A percentile compares a stretch with the other conserved stretches of the same genome.
Evolutionary conservation across 2,329 filamentous ascomycete genomes (phyloP).

Genomic region (Hypoxylon sp.): DNA sequence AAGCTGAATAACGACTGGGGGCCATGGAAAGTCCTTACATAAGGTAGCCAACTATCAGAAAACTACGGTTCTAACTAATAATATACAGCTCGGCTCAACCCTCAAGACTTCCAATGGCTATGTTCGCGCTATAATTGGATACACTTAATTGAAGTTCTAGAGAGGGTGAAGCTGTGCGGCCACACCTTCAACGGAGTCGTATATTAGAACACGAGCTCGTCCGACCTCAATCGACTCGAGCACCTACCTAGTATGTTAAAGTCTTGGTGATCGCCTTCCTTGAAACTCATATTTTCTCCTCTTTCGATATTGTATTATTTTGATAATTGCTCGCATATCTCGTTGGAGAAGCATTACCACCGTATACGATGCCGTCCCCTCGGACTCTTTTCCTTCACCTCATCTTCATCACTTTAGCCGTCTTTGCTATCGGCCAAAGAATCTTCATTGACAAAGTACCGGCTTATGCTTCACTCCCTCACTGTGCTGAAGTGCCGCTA

Average conservation of each 20-base stretch:
- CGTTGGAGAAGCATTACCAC: background rate
- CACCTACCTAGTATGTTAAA: background rate
- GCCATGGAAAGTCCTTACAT: constrained; percentile 3
- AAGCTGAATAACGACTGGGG: background rate
- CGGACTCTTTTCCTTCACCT: background rate
- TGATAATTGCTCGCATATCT: background rate
- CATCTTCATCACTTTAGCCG: background rate
- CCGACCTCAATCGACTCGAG: constrained; percentile 1
- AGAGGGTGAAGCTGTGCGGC: constrained; percentile 5
- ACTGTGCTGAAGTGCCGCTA: constrained; percentile 11
- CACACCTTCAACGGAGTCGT: background rate
- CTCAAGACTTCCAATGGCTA: background rate
- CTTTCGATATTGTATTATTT: background rate
- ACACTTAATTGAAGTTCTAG: background rate
- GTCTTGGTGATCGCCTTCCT: background rate
- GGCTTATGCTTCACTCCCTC: constrained; percentile 9
- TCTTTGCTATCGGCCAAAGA: background rate
- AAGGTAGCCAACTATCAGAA: constrained; percentile 5
- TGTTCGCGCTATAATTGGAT: constrained; percentile 12
- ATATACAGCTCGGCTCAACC: background rate
- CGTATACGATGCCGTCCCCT: background rate
- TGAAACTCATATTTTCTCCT: background rate
- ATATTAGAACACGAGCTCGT: constrained; percentile 1
- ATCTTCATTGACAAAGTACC: constrained; percentile 10
- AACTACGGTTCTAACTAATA: background rate